Evolutionary conservation across 768 basidiomycete genomes (phyloP).

Genomic region (Daedalea quercina): DNA sequence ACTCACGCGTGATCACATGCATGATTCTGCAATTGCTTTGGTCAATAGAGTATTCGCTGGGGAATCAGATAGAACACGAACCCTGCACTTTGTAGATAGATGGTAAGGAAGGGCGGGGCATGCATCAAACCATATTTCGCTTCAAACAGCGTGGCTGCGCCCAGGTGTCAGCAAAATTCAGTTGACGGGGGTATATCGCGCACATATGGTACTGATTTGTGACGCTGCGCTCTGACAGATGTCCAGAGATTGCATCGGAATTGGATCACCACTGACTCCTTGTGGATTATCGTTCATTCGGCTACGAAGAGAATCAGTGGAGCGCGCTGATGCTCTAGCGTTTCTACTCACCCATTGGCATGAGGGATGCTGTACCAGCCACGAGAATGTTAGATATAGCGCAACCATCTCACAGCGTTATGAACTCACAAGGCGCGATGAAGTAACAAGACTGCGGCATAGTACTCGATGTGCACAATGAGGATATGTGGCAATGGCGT

Average conservation of each 20-base stretch:
- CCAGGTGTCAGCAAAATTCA: not conserved
- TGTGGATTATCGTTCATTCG: not conserved
- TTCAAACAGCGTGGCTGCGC: conserved; percentile 48
- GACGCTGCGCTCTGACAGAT: conserved; percentile 68
- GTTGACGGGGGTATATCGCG: conserved; percentile 7
- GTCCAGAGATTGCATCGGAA: conserved; percentile 65
- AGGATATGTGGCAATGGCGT: conserved; percentile 60
- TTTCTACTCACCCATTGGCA: conserved; percentile 49
- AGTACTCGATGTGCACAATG: conserved; percentile 68
- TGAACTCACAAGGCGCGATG: conserved; percentile 72
- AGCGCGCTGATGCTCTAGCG: not conserved
- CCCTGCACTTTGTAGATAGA: conserved; percentile 68
- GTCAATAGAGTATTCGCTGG: conserved; percentile 10
- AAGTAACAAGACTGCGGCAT: conserved; percentile 66
- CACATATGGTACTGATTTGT: conserved; percentile 62
- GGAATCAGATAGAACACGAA: conserved; percentile 27
- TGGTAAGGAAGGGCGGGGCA: conserved; percentile 59
- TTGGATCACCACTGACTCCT: conserved; percentile 25
- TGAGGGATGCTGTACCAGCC: conserved; percentile 53
- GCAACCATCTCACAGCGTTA: not conserved
- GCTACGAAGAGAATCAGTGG: not conserved
- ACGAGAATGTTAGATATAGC: conserved; percentile 7
- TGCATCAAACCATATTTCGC: conserved; percentile 56
- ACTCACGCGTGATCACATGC: conserved; percentile 68
- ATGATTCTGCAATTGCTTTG: conserved; percentile 46